Percentiles rank a stretch among this genome's conserved stretches.
Conservation (phyloP, 495 filamentous ascomycete genomes). For the Annulohypoxylon nitens region DNA sequence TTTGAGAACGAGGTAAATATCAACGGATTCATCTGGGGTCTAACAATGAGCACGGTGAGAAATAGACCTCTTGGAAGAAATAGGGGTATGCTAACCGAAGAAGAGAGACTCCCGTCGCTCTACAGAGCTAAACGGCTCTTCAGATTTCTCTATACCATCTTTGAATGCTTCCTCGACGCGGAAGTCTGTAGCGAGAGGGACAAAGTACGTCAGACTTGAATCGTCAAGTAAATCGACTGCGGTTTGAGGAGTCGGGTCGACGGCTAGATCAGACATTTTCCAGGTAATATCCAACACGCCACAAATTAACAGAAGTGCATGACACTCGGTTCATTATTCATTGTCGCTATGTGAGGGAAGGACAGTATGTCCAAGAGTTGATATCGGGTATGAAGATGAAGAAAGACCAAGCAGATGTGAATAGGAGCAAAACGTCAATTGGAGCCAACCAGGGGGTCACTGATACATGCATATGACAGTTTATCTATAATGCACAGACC, state of each 20-base stretch:
- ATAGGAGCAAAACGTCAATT: not conserved
- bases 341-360: not conserved
- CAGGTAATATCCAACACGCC: slow-evolving; percentile 18
- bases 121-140: slow-evolving; percentile 61
- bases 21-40: slow-evolving; percentile 80
- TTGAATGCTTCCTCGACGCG: slow-evolving; percentile 71
- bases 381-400: not conserved
- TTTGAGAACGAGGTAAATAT: slow-evolving; percentile 78
- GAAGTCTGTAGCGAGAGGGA: slow-evolving; percentile 77
- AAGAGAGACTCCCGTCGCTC: slow-evolving; percentile 66
- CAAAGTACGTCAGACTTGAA: slow-evolving; percentile 81
- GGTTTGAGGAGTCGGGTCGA: slow-evolving; percentile 43
- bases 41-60: slow-evolving; percentile 71
- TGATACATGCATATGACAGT: not conserved
- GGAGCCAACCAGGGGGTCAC: not conserved
- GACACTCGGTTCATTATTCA: slow-evolving; percentile 5
- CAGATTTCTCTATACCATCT: slow-evolving; percentile 31
- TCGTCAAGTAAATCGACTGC: slow-evolving; percentile 73
- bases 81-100: slow-evolving; percentile 72
- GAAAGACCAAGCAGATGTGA: not conserved
- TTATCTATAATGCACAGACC: not conserved
- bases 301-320: not conserved
- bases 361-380: not conserved
- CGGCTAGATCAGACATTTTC: slow-evolving; percentile 44
- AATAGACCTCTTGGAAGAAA: slow-evolving; percentile 52